phyloP scores from a whole-genome alignment of 176 grass and related monocot species.

The Oryza longistaminata region DNA sequence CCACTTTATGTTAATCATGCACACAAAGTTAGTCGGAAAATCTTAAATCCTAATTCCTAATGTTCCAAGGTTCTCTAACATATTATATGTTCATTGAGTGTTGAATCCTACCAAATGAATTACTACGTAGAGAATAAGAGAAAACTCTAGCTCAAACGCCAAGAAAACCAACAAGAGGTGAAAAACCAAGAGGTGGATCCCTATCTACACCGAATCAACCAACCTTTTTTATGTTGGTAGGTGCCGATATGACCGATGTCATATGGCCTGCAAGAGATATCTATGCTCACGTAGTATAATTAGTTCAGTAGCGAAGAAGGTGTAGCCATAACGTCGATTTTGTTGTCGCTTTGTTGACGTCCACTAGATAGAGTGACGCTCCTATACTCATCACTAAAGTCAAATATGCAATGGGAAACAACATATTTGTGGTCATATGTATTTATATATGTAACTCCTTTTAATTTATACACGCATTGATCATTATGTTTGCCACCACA shows the following conservation, averaged over 20 bases:
- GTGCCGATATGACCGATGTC: not conserved
- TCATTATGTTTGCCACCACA: not conserved
- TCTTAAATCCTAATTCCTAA: not conserved
- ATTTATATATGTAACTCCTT: not conserved
- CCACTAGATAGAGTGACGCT: not conserved
- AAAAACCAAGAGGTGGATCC: not conserved
- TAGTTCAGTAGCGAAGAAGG: not conserved
- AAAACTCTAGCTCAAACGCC: not conserved
- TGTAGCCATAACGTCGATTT: not conserved
- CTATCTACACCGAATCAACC: not conserved
- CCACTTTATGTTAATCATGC: not conserved
- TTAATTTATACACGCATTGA: not conserved
- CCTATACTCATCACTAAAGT: not conserved
- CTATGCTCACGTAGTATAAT: not conserved
- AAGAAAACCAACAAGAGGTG: not conserved
- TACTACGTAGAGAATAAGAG: not conserved
- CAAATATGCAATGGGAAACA: not conserved
- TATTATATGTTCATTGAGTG: not conserved
- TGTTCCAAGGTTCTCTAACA: not conserved
- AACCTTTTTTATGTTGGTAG: not conserved
- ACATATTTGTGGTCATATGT: not conserved
- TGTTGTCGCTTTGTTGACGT: not conserved
- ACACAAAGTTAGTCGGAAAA: not conserved
- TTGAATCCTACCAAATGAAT: not conserved
- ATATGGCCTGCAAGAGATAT: not conserved